Conservation (phyloP, 257 asterid species). For the Primulina huaijiensis region DNA sequence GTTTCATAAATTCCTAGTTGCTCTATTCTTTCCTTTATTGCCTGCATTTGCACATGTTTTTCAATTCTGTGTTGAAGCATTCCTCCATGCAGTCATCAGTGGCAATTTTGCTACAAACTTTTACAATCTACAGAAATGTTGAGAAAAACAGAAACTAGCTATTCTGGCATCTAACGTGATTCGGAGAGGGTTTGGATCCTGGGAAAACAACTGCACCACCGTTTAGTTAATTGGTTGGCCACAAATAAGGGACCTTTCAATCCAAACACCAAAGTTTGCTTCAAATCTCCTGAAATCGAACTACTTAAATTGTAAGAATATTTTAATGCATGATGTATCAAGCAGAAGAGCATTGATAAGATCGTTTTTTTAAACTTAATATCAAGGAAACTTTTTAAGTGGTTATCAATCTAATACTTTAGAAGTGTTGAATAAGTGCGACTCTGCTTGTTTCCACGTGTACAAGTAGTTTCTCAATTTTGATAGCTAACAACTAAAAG, state of each 20-base stretch:
- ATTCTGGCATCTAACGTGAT: background rate
- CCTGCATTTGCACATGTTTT: background rate
- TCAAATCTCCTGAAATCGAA: background rate
- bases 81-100: background rate
- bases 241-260: background rate
- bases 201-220: background rate
- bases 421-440: background rate
- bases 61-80: slow-evolving; percentile 18
- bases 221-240: background rate
- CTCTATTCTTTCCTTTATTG: slow-evolving; percentile 6
- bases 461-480: background rate
- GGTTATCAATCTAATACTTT: background rate
- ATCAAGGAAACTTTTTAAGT: slow-evolving; percentile 11
- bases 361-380: too few relatives aligned
- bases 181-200: background rate
- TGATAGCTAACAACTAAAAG: background rate
- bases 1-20: slow-evolving; percentile 16
- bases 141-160: background rate
- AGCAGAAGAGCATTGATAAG: background rate
- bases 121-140: background rate
- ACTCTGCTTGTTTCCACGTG: slow-evolving; percentile 1
- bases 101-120: background rate
- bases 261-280: background rate
- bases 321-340: background rate
- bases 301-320: background rate